These are phyloP conservation scores for Rubia yunnanensis DNA, from an alignment of 257 asterid species.

Conservation along the genomic window DNA sequence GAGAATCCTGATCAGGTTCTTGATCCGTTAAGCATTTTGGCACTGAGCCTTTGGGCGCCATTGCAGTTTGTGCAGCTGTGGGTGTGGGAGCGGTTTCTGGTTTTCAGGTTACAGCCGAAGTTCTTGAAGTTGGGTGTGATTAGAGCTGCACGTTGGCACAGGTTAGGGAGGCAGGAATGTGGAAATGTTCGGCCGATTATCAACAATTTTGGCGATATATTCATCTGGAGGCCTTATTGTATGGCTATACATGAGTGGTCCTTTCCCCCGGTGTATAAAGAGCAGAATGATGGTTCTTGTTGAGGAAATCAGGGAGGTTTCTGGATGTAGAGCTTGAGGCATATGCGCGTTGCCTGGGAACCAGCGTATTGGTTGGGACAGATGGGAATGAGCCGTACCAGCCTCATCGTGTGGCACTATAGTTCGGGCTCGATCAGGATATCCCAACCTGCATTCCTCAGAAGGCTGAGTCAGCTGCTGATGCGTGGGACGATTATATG, in stretches of 20 bases:
- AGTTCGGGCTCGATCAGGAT: constrained; percentile 35
- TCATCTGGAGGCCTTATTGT: constrained; percentile 30
- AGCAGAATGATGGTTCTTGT: neutral
- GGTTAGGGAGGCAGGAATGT: neutral
- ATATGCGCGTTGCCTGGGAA: constrained; percentile 21
- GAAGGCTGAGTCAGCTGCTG: neutral
- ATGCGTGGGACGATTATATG: constrained; percentile 15
- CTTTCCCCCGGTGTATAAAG: constrained; percentile 20
- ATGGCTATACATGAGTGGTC: constrained; percentile 22
- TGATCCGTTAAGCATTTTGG: no score
- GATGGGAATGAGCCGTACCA: constrained; percentile 30
- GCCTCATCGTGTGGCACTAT: constrained; percentile 35
- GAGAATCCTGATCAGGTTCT: no score
- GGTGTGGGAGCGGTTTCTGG: constrained; percentile 39
- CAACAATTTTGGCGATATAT: constrained; percentile 20
- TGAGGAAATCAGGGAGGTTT: neutral
- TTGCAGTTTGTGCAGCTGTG: constrained; percentile 32
- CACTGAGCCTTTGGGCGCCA: constrained; percentile 30
- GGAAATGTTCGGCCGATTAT: constrained; percentile 25
- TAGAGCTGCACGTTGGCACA: constrained; percentile 28
- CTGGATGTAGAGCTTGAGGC: constrained; percentile 19
- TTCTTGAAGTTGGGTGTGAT: constrained; percentile 4
- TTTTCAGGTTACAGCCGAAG: constrained; percentile 24
- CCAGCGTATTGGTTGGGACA: constrained; percentile 21
- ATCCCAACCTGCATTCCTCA: constrained; percentile 16